Conservation (phyloP, 164 flowering plant genomes). For the Houttuynia cordata region DNA sequence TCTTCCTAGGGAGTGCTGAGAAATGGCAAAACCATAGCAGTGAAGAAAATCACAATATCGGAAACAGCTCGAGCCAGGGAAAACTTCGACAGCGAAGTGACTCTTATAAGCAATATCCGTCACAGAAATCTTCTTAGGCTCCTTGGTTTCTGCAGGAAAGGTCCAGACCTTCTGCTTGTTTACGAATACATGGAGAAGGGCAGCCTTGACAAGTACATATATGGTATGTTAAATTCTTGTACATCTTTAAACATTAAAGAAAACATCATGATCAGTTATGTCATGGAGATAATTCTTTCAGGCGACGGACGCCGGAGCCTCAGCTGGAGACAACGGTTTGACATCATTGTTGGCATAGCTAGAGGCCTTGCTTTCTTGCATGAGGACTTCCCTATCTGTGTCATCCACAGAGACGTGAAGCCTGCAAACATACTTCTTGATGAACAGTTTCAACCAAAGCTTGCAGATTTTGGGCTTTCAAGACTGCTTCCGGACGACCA, state of each 20-base stretch:
- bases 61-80: conserved; percentile 21
- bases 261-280: no score
- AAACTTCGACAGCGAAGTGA: conserved; percentile 38
- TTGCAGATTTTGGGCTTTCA: conserved; percentile 55
- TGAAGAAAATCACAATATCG: conserved; percentile 33
- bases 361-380: conserved; percentile 53
- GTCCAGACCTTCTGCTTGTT: conserved; percentile 36
- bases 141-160: conserved; percentile 47
- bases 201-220: conserved; percentile 42
- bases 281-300: no score
- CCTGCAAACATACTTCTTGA: conserved; percentile 46
- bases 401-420: conserved; percentile 56
- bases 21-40: conserved; percentile 39
- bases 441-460: conserved; percentile 40
- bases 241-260: no score
- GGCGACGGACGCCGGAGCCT: neutral
- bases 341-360: conserved; percentile 27
- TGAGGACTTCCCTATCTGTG: conserved; percentile 39
- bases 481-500: conserved; percentile 46
- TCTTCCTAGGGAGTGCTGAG: neutral
- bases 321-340: neutral
- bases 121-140: conserved; percentile 51
- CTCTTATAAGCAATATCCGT: conserved; percentile 46
- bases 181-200: conserved; percentile 46
- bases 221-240: conserved; percentile 26